Percentiles rank a stretch among this genome's conserved stretches.
Evolutionary conservation across 805 yeast species (phyloP).

Genomic region (Starmerella powellii): DNA sequence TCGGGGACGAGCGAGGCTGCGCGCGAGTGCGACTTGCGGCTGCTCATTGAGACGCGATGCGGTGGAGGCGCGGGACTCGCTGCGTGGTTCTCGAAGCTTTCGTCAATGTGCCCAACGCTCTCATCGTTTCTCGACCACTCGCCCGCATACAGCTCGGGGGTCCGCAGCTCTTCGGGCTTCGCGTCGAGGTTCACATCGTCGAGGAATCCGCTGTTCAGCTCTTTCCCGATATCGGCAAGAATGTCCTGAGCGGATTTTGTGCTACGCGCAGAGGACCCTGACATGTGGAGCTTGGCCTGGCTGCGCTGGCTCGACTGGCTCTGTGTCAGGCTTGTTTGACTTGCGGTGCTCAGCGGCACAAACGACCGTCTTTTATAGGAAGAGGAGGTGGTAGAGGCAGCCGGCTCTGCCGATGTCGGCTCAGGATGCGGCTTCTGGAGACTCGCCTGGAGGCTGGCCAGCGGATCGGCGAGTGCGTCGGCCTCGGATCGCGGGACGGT

Average conservation of each 20-base stretch:
- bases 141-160: constrained; percentile 9
- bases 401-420: too few relatives aligned
- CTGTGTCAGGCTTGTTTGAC: too few relatives aligned
- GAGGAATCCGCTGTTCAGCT: constrained; percentile 20
- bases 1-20: constrained; percentile 8
- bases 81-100: too few relatives aligned
- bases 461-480: not conserved
- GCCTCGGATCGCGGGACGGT: too few relatives aligned
- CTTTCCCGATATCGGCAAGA: constrained; percentile 23
- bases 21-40: constrained; percentile 3
- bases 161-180: constrained; percentile 13
- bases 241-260: constrained; percentile 24
- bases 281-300: not conserved
- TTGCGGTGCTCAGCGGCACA: not conserved
- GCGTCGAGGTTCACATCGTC: constrained; percentile 17
- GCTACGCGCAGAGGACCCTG: constrained; percentile 6
- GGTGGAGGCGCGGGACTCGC: constrained; percentile 31
- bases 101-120: too few relatives aligned
- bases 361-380: not conserved
- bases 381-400: too few relatives aligned
- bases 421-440: too few relatives aligned
- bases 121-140: not conserved
- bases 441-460: too few relatives aligned
- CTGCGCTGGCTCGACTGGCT: too few relatives aligned
- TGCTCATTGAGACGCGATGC: constrained; percentile 20